Base-by-base conservation (phyloP, 1,139 yeast genomes). In the Hanseniaspora uvarum region DNA sequence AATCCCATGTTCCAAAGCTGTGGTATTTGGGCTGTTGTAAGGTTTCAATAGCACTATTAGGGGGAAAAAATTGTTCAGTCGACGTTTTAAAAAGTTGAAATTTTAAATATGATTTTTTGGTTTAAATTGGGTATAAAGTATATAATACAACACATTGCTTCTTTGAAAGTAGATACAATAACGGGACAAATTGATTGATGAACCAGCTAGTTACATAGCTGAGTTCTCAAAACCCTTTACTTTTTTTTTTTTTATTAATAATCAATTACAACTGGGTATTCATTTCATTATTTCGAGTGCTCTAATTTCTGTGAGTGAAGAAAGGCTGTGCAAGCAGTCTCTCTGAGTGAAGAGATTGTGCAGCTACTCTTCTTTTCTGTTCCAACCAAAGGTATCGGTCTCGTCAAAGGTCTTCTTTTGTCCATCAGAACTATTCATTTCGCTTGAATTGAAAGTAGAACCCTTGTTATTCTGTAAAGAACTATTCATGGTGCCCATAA, bases 371-470 rank as follows among this genome's bases (percentile, higher is more conserved):
- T 50, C 53, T 37, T 44, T 50, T 44, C 53, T 50, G 48, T 50
- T 50, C 53, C 53, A 50, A 4, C 53, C 53, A 50, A 36, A 50
- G 11, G 53, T 50, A 26, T 50, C 53, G 14, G 53, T 50, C 24
- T 37, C 48, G 14, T 50, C 53, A 44, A 39, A 50, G 36, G 49
- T 19, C 36, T 24, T 50, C 38, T 50, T 50, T 24, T 7, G 8
- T 7, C 49, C 23, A 21, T 37, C 38, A 18, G 33, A 36, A 16
- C 21, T 14, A 14, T 43, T 41, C 37, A 24, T 41, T 4, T 33
- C 37, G 11, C 18, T 33, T 16, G 48, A 28, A 10, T 43, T 21
- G 45, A 50, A 14, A 3, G 53, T 50, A 12, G 53, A 50, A 12
- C 50, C 43, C 21, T 16, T 50, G 28, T 50, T 43, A 23, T 43